Conservation (phyloP, 2,329 filamentous ascomycete species). For the Podosphaera fusca region DNA sequence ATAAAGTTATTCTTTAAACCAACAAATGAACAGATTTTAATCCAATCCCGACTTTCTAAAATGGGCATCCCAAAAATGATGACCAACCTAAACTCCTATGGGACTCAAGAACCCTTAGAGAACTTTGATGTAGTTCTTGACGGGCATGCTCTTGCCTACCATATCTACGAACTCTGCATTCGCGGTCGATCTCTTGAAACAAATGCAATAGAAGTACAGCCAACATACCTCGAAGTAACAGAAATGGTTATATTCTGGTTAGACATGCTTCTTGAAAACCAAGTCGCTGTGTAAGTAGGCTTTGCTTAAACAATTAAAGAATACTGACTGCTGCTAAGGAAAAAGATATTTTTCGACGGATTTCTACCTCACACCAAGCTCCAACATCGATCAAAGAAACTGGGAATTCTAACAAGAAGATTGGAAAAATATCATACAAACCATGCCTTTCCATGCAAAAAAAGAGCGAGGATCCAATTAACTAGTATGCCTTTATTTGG, state of each 20-base stretch:
- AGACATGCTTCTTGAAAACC: conserved; percentile 27
- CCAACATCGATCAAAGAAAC: conserved; percentile 10
- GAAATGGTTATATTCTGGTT: conserved; percentile 38
- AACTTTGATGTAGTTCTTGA: conserved; percentile 36
- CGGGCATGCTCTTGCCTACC: conserved; percentile 56
- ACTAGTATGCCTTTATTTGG: conserved; percentile 5
- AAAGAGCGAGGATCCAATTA: neutral
- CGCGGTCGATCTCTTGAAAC: conserved; percentile 17
- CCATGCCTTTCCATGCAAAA: conserved; percentile 5
- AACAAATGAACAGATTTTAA: too few species aligned
- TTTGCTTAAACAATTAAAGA: neutral
- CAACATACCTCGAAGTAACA: conserved; percentile 41
- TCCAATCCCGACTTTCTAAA: neutral
- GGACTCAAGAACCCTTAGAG: conserved; percentile 20
- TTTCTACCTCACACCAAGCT: conserved; percentile 35
- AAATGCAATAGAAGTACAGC: conserved; percentile 27
- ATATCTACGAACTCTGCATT: conserved; percentile 38
- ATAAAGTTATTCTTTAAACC: too few species aligned
- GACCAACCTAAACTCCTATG: conserved; percentile 28
- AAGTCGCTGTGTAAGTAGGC: conserved; percentile 35
- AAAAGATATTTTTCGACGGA: conserved; percentile 68
- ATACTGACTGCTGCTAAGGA: conserved; percentile 18
- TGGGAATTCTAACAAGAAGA: conserved; percentile 9
- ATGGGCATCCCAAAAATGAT: conserved; percentile 40
- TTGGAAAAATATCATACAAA: conserved; percentile 10